Evolutionary conservation across 2,329 filamentous ascomycete species (phyloP), one percentile per base, ranked within the genome.

Genomic region (Magnaporthiopsis incrustans): DNA sequence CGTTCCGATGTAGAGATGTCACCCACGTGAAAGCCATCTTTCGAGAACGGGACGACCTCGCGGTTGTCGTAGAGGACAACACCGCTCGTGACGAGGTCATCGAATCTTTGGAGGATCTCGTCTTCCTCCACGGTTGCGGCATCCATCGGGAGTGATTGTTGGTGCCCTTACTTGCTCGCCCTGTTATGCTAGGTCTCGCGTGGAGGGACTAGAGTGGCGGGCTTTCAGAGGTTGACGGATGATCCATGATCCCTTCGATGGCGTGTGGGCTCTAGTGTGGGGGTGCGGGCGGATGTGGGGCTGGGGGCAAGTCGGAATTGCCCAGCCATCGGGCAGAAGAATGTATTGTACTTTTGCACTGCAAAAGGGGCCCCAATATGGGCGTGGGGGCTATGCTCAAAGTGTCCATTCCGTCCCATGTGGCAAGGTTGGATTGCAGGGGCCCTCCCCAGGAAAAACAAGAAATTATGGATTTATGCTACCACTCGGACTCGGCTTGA

Each of bases 31-130:
- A 53, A 53, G 44, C 44, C 44, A n/a, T 53, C 22, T 53, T 53
- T 5, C 18, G 44, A 53, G 44, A 53, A 53, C 44, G 53, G 30
- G 30, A 62, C 26, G 15, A 62, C 30, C 27, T 57, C 18, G 12
- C n/a, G n/a, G 18, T 64, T 33, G 38, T 69, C 66, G 64, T 68
- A 72, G 22, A 69, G 64, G 27, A 72, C 68, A 22, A 66, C 58
- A 8, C 70, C 70, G 15, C 66, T 62, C 8, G 64, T 32, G 18
- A 68, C 63, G 25, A 68, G 70, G 1, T 64, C 67, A 64, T 72
- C 69, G 61, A 72, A 72, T 8, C 66, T 64, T 26, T 64, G 62
- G 18, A 70, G 66, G 38, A 72, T 64, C 1, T 50, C 30, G 8
- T 63, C 63, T 53, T 71, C 69, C 10, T 35, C 26, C 15, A 62